These are phyloP conservation scores for Parathielavia appendiculata DNA, from an alignment of 495 filamentous ascomycete species.

Conservation along the genomic window DNA sequence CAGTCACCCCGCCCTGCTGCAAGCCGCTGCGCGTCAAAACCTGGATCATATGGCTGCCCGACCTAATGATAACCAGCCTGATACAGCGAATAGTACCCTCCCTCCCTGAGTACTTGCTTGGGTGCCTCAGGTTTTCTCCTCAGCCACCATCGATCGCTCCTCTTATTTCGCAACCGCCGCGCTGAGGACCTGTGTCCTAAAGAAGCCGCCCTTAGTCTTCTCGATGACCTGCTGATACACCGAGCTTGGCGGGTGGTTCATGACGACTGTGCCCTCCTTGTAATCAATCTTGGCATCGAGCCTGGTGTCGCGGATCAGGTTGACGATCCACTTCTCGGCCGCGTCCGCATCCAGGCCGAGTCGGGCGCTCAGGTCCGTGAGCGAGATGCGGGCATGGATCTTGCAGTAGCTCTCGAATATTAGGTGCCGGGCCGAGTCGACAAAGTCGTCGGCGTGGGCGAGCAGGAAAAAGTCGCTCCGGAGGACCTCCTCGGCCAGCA, in stretches of 20 bases:
- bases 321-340: slow-evolving; percentile 99
- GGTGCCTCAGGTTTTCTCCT: not conserved
- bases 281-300: slow-evolving; percentile 99
- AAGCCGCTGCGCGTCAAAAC: not conserved
- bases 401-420: slow-evolving; percentile 99
- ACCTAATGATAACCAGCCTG: no score
- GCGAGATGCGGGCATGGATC: slow-evolving; percentile 97
- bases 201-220: slow-evolving; percentile 90
- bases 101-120: no score
- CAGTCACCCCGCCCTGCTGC: slow-evolving; percentile 1
- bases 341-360: slow-evolving; percentile 87
- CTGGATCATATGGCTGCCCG: no score
- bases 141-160: not conserved
- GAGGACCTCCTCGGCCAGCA: slow-evolving; percentile 85
- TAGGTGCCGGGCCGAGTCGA: slow-evolving; percentile 88
- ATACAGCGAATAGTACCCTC: no score
- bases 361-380: slow-evolving; percentile 88
- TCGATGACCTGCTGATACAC: slow-evolving; percentile 99
- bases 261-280: slow-evolving; percentile 95
- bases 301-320: slow-evolving; percentile 93
- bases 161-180: slow-evolving; percentile 47
- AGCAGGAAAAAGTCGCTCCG: slow-evolving; percentile 94
- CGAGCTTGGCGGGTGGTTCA: slow-evolving; percentile 97
- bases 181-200: slow-evolving; percentile 73
- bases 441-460: slow-evolving; percentile 77